Evolutionary conservation across 306 rosid species (phyloP).

Genomic region (Gastrolobium villosum): DNA sequence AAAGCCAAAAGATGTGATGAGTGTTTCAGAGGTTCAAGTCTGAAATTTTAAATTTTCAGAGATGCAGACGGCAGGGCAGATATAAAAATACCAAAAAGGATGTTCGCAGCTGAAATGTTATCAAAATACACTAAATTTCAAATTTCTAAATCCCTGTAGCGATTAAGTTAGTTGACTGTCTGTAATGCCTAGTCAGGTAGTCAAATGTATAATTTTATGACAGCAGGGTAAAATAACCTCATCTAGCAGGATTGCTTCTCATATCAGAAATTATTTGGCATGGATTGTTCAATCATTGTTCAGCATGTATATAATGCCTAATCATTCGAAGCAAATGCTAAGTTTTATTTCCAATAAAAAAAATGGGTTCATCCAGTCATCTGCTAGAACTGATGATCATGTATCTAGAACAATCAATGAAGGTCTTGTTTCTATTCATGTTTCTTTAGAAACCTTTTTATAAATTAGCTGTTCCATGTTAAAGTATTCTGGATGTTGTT

Average conservation of each 20-base stretch:
- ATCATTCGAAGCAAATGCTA: conserved; percentile 27
- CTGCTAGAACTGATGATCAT: conserved; percentile 24
- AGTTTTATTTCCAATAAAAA: conserved; percentile 26
- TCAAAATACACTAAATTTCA: not conserved
- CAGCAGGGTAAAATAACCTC: conserved; percentile 9
- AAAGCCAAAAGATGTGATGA: not conserved
- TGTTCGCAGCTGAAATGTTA: not conserved
- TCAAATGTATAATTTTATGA: conserved; percentile 25
- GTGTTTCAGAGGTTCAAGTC: conserved; percentile 7
- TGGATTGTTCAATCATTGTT: conserved; percentile 6
- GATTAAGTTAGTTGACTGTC: not conserved
- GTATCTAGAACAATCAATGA: conserved; percentile 34
- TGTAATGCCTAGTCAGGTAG: not conserved
- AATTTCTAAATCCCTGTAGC: not conserved
- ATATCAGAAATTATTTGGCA: not conserved
- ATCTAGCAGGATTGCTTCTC: conserved; percentile 30
- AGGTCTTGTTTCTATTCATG: conserved; percentile 4
- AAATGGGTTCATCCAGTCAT: conserved; percentile 11
- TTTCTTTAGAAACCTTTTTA: conserved; percentile 19
- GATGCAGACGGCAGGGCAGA: not conserved
- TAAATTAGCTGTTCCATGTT: conserved; percentile 28
- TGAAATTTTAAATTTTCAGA: conserved; percentile 27
- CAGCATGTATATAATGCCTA: conserved; percentile 5
- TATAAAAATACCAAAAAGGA: not conserved
- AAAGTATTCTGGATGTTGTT: conserved; percentile 8